Evolutionary conservation across 106 monocot genomes (phyloP), one percentile per base, ranked within the genome.

Genomic region (Acorus calamus): DNA sequence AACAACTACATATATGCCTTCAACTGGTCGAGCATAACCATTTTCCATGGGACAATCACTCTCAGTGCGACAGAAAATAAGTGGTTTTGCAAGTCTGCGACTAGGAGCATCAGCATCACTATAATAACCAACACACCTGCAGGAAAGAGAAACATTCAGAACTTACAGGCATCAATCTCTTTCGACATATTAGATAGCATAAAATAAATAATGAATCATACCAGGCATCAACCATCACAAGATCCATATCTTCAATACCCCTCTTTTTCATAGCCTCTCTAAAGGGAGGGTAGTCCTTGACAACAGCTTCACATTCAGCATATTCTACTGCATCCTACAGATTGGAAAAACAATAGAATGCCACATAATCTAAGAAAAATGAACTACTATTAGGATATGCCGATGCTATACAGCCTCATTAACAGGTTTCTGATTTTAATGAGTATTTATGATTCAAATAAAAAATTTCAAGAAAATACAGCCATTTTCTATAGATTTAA

Each of bases 221-320:
- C 96, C 96, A 98, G 46, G 96, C 84, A 81, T 98, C 96, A 47
- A 98, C 96, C 96, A 98, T 98, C 13, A 98, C 96, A 61, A 98
- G 96, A 70, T 98, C 96, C 96, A 98, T 91, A 76, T 98, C 96
- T 46, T 98, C 96, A 61, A 98, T 85, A 14, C 96, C 96, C 76
- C 96, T 80, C 78, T 85, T 87, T 71, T 75, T 85, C 96, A 98
- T 98, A 65, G 96, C 96, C 58, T 98, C 96, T 42, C 68, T 69
- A 62, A 98, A 98, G 59, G 91, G 87, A 64, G 91, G 87, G 62
- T 80, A 85, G 62, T 74, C 83, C 70, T 98, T 98, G 2, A 98
- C 96, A 59, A 71, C 64, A 70, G 96, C 96, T 79, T 98, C 96
- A 79, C 96, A 98, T 72, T 98, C 96, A 46, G 96, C 96, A 75